Evolutionary conservation across 345 rosid species (phyloP).

Genomic region (Ceriops decandra): DNA sequence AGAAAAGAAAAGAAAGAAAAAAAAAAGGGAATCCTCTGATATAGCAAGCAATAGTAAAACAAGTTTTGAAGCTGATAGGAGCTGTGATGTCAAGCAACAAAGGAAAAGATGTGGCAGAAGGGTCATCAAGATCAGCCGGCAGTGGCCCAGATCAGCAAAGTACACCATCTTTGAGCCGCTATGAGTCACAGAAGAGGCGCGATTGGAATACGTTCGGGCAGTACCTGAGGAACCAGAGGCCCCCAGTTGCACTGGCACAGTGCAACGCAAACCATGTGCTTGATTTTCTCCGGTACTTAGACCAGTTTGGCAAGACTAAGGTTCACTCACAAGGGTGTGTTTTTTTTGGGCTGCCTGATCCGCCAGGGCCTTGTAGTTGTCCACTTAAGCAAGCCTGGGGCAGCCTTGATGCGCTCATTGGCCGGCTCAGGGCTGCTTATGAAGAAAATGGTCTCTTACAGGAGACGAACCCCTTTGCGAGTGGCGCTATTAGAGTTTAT

Average conservation of each 20-base stretch:
- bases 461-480: constrained; percentile 81
- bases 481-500: constrained; percentile 62
- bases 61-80: background rate
- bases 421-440: constrained; percentile 77
- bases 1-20: background rate
- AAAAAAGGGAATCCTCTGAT: background rate
- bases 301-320: constrained; percentile 85
- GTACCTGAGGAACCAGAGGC: constrained; percentile 76
- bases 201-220: constrained; percentile 94
- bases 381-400: constrained; percentile 92
- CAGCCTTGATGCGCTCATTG: constrained; percentile 87
- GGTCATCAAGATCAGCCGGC: constrained; percentile 24
- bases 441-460: constrained; percentile 82
- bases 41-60: background rate
- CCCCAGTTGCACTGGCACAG: constrained; percentile 65
- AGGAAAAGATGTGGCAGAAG: constrained; percentile 70
- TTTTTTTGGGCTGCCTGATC: constrained; percentile 76
- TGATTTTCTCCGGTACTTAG: constrained; percentile 73
- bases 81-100: constrained; percentile 28
- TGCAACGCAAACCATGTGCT: constrained; percentile 66
- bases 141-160: constrained; percentile 2
- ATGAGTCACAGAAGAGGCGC: constrained; percentile 76
- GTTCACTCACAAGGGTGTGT: constrained; percentile 81
- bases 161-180: constrained; percentile 59
- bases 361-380: constrained; percentile 73